Evolutionary conservation across 2,329 filamentous ascomycete species (phyloP).

Genomic region (Bertia moriformis): DNA sequence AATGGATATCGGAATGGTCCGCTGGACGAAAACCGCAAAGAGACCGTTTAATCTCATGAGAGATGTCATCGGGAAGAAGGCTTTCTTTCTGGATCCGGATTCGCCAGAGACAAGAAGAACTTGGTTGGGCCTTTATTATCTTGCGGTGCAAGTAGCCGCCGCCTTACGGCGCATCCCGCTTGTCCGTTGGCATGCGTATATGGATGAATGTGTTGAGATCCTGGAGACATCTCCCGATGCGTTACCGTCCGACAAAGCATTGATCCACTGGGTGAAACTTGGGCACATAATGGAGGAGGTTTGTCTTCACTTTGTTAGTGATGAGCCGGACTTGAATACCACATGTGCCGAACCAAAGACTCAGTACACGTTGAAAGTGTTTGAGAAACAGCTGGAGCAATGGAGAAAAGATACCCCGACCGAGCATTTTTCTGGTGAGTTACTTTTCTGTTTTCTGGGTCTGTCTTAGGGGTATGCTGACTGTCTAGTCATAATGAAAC

Average conservation of each 20-base stretch:
- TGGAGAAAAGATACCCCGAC: conserved; percentile 20
- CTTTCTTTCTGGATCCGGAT: conserved; percentile 6
- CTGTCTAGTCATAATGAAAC: neutral
- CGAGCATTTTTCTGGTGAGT: conserved; percentile 8
- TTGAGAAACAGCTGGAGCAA: conserved; percentile 28
- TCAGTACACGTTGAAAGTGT: conserved; percentile 29
- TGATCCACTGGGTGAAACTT: conserved; percentile 16
- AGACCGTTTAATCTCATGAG: neutral
- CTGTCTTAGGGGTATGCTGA: no score
- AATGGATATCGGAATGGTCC: conserved; percentile 9
- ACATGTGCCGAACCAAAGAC: conserved; percentile 33
- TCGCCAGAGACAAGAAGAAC: conserved; percentile 15
- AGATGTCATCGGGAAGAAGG: conserved; percentile 1
- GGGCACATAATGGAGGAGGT: conserved; percentile 31
- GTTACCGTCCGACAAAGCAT: conserved; percentile 11
- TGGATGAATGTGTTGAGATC: conserved; percentile 18
- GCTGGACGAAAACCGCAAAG: neutral
- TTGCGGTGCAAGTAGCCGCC: conserved; percentile 12
- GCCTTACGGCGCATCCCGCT: conserved; percentile 18
- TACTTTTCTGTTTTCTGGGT: neutral
- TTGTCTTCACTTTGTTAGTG: conserved; percentile 31
- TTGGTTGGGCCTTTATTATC: conserved; percentile 14
- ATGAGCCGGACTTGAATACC: conserved; percentile 10
- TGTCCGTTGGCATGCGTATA: conserved; percentile 17
- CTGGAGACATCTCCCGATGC: conserved; percentile 14